Evolutionary conservation across 257 asterid species (phyloP).

Genomic region (Euphrasia confusa): DNA sequence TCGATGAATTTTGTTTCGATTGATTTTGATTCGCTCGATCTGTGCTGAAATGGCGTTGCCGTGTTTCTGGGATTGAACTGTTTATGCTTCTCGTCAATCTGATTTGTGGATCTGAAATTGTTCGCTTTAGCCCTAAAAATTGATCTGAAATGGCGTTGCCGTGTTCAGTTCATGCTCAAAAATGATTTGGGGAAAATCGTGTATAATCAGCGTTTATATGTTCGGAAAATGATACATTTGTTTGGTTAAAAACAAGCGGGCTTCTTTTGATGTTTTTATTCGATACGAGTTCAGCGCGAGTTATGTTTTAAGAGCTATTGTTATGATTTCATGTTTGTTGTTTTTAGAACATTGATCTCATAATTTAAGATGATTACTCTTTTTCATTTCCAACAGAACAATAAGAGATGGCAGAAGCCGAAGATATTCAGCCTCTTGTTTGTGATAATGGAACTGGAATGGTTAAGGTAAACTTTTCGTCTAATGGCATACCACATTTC

Average conservation of each 20-base stretch:
- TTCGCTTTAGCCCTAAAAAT: conserved; percentile 11
- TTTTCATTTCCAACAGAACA: conserved; percentile 17
- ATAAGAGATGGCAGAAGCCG: conserved; percentile 47
- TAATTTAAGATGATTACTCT: not conserved
- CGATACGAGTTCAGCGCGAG: not conserved
- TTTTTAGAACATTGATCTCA: not conserved
- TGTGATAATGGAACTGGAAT: conserved; percentile 52
- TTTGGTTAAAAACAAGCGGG: not conserved
- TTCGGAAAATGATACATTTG: too few species aligned
- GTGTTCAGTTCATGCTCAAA: not conserved
- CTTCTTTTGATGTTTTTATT: not conserved
- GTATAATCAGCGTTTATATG: not conserved
- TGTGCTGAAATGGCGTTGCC: not conserved
- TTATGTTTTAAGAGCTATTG: not conserved
- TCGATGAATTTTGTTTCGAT: not conserved
- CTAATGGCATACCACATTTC: not conserved
- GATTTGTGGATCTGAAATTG: conserved; percentile 22
- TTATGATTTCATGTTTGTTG: not conserved
- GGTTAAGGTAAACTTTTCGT: conserved; percentile 34
- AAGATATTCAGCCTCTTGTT: conserved; percentile 46
- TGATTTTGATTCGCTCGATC: not conserved
- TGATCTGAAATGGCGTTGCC: too few species aligned
- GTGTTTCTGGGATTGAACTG: conserved; percentile 2
- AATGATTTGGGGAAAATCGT: not conserved
- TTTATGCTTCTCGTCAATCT: conserved; percentile 9